A percentile compares a stretch with the other conserved stretches of the same genome.
These are phyloP conservation scores for Plenodomus biglobosus DNA, from an alignment of 2,329 filamentous ascomycete genomes.

Conservation along the genomic window DNA sequence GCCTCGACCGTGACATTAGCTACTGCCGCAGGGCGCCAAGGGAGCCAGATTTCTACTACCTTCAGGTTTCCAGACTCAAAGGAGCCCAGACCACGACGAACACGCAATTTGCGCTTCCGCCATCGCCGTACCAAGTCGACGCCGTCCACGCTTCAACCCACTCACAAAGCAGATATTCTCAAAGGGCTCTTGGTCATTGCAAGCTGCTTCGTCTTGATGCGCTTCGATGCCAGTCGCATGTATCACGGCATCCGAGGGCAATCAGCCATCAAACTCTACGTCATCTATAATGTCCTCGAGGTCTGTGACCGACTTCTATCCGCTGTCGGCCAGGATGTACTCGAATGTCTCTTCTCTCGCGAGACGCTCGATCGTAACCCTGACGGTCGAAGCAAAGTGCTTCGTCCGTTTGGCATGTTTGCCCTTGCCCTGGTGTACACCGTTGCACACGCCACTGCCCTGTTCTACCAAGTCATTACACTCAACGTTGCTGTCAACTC, in stretches of 20 bases:
- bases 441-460: constrained; percentile 77
- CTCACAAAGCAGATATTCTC: constrained; percentile 92
- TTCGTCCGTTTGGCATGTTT: constrained; percentile 90
- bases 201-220: constrained; percentile 83
- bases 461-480: constrained; percentile 98
- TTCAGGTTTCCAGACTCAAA: constrained; percentile 34
- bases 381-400: constrained; percentile 85
- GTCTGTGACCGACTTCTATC: constrained; percentile 87
- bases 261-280: constrained; percentile 95
- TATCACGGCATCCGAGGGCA: constrained; percentile 97
- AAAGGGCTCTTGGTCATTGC: constrained; percentile 86
- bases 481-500: constrained; percentile 98
- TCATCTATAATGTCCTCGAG: constrained; percentile 97
- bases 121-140: constrained; percentile 80
- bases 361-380: constrained; percentile 87
- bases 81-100: constrained; percentile 30
- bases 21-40: constrained; percentile 26
- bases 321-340: constrained; percentile 90
- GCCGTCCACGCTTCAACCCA: constrained; percentile 80
- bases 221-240: constrained; percentile 93
- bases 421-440: constrained; percentile 84
- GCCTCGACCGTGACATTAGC: constrained; percentile 16
- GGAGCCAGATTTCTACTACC: constrained; percentile 20
- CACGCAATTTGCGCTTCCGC: constrained; percentile 42
- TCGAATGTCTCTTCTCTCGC: constrained; percentile 91